phyloP scores from a whole-genome alignment of 441 rosid species.

The Melastoma candidum region DNA sequence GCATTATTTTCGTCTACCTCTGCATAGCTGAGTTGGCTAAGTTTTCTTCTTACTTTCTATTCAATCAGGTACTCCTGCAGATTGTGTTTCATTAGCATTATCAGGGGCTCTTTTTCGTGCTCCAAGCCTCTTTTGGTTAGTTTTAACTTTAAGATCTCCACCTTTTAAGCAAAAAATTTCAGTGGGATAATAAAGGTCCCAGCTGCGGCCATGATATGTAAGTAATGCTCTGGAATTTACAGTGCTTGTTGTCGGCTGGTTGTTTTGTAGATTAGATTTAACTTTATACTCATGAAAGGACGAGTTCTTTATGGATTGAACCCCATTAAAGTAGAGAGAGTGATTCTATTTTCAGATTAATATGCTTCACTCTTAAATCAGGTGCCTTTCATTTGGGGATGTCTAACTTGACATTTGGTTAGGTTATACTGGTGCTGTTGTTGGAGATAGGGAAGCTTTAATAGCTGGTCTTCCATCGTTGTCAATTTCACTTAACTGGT shows the following conservation, averaged over 20 bases:
- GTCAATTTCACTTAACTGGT: conserved; percentile 93
- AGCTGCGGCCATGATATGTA: conserved; percentile 89
- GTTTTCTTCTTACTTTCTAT: conserved; percentile 7
- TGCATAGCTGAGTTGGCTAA: not conserved
- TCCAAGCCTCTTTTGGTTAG: conserved; percentile 92
- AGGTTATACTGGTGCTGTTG: conserved; percentile 88
- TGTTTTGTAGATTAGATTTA: too few species aligned
- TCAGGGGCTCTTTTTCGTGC: conserved; percentile 96
- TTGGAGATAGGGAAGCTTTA: conserved; percentile 94
- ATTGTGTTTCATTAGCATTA: conserved; percentile 90
- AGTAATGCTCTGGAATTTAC: conserved; percentile 5
- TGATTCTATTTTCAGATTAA: too few species aligned
- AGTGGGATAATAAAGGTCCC: conserved; percentile 93
- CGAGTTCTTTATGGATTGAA: too few species aligned
- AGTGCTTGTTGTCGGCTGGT: too few species aligned
- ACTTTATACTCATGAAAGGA: too few species aligned
- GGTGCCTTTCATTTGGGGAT: not conserved
- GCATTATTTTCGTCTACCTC: not conserved
- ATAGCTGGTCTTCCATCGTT: conserved; percentile 76
- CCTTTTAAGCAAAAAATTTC: conserved; percentile 12
- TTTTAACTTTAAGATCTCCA: conserved; percentile 15
- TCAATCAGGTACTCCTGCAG: conserved; percentile 87
- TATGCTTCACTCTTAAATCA: too few species aligned
- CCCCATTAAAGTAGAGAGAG: too few species aligned
- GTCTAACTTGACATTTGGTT: conserved; percentile 9